Base-by-base conservation (phyloP, 768 basidiomycete species). In the Brasilioporus rufonigricans region DNA sequence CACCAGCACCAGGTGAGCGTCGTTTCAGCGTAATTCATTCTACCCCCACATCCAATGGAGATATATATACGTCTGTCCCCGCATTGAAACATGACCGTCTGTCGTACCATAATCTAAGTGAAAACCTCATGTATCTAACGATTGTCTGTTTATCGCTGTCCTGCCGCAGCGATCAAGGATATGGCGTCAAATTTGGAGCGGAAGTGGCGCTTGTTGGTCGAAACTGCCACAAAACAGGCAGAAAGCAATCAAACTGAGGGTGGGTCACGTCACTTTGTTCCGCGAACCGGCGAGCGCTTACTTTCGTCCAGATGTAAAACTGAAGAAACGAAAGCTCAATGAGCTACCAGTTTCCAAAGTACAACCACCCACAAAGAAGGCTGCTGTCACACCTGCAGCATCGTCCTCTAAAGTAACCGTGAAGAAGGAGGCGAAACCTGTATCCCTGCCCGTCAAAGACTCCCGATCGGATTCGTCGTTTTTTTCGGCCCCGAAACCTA, bases 121-220 rank as follows among this genome's bases (percentile, higher is more conserved):
- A 60, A 66, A 65, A 60, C 58, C 43, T 63, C 64, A 75, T 84
- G 79, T 86, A 86, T 88, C 86, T 90, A 84, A 90, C 87, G 66
- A 72, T 65, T 53, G 64, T 70, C 73, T 67, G 71, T 72, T 74
- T 76, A 69, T 64, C 70, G 65, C 72, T 73, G 71, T 68, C 62
- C 64, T 59, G 60, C 61, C 60, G 71, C 79, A 93, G 91, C 91
- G 75, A 82, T 91, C 86, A 89, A 91, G 85, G 91, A 93, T 76
- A 90, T 93, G 88, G 91, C 91, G 64, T 83, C 82, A 69, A 91
- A 90, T 76, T 78, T 93, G 76, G 89, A 91, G 74, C 83, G 83
- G 65, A 85, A 84, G 76, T 93, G 91, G 91, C 83, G 88, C 54
- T 75, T 76, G 58, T 74, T 89, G 70, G 75, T 87, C 45, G 76